Evolutionary conservation across 176 grass and related monocot genomes (phyloP).

Genomic region (Carex myosuroides): DNA sequence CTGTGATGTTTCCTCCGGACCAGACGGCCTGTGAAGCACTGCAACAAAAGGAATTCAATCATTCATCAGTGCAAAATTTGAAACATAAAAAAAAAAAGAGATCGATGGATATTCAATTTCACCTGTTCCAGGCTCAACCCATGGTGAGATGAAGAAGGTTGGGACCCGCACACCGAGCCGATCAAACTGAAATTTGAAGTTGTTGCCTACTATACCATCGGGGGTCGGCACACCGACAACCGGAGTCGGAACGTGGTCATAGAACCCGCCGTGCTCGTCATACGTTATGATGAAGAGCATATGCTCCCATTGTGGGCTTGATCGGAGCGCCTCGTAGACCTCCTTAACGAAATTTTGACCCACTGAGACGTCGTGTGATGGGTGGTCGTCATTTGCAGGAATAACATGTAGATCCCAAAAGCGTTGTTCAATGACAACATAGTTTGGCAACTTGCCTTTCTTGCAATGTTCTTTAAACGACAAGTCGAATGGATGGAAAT

Average conservation of each 20-base stretch:
- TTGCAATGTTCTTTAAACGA: slow-evolving; percentile 53
- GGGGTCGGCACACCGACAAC: slow-evolving; percentile 56
- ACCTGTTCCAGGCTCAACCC: slow-evolving; percentile 68
- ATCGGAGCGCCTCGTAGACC: slow-evolving; percentile 58
- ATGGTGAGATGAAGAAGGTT: slow-evolving; percentile 59
- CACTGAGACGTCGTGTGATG: slow-evolving; percentile 57
- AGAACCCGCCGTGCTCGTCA: slow-evolving; percentile 88
- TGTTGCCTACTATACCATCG: slow-evolving; percentile 40
- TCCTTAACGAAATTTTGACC: slow-evolving; percentile 69
- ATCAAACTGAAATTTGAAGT: slow-evolving; percentile 65
- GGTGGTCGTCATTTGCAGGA: slow-evolving; percentile 80
- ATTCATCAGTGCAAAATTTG: background rate
- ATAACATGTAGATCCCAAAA: slow-evolving; percentile 66
- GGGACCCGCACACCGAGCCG: slow-evolving; percentile 76
- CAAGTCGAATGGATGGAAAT: slow-evolving; percentile 61
- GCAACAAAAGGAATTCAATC: background rate
- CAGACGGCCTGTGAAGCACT: slow-evolving; percentile 50
- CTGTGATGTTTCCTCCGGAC: slow-evolving; percentile 43
- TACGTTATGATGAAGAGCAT: slow-evolving; percentile 61
- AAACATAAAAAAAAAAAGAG: background rate
- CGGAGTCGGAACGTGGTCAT: slow-evolving; percentile 63
- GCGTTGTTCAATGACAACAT: slow-evolving; percentile 79
- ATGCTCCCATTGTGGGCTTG: slow-evolving; percentile 67
- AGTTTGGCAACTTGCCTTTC: slow-evolving; percentile 74
- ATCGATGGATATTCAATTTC: background rate